These are phyloP conservation scores for Sambucus nigra DNA, from an alignment of 129 eudicot species.

Conservation along the genomic window DNA sequence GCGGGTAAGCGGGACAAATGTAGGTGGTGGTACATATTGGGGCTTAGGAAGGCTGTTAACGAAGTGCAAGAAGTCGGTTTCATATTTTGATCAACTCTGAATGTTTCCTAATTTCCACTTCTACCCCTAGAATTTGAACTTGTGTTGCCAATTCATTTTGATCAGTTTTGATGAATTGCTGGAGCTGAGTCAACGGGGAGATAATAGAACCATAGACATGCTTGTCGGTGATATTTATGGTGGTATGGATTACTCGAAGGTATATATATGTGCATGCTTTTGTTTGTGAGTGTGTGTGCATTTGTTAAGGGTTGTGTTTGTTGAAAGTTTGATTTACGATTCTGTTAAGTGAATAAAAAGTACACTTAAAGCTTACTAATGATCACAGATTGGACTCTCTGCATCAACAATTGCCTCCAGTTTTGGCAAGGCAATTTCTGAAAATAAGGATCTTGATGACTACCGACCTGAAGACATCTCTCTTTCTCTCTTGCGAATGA, in stretches of 20 bases:
- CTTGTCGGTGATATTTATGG: slow-evolving; percentile 98
- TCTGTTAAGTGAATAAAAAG: neutral
- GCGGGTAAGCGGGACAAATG: slow-evolving; percentile 97
- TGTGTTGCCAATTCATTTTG: neutral
- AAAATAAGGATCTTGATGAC: slow-evolving; percentile 79
- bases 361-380: neutral
- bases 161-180: slow-evolving; percentile 83
- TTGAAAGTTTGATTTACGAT: neutral
- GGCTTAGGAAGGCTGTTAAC: slow-evolving; percentile 87
- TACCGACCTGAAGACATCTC: slow-evolving; percentile 98
- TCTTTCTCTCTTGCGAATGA: slow-evolving; percentile 90
- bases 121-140: slow-evolving; percentile 1
- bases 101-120: slow-evolving; percentile 1
- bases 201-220: slow-evolving; percentile 87
- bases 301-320: neutral
- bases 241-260: slow-evolving; percentile 96
- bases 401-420: slow-evolving; percentile 99
- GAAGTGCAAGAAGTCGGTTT: slow-evolving; percentile 77
- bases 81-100: slow-evolving; percentile 8
- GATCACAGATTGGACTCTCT: slow-evolving; percentile 81
- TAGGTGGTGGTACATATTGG: slow-evolving; percentile 99
- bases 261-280: slow-evolving; percentile 9
- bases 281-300: neutral
- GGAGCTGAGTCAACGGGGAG: slow-evolving; percentile 93
- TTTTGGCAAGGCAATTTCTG: slow-evolving; percentile 96